Evolutionary conservation across 345 rosid genomes (phyloP).

Genomic region (Gossypium anomalum): DNA sequence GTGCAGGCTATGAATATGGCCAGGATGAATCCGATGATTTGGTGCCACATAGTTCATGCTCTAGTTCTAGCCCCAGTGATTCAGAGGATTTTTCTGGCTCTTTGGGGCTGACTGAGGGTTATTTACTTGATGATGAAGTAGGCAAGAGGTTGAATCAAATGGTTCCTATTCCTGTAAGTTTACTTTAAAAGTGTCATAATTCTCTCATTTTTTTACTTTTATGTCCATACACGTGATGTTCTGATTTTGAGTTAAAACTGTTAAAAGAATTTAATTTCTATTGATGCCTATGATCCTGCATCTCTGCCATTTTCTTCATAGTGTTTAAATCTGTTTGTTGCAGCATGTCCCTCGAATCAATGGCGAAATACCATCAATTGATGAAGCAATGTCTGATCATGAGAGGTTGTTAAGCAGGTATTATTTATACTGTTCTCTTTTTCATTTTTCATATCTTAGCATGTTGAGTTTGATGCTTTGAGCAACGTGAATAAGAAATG

Average conservation of each 20-base stretch:
- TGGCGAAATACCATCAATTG: constrained; percentile 89
- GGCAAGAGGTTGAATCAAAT: constrained; percentile 73
- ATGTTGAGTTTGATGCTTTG: not conserved
- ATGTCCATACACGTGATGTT: not conserved
- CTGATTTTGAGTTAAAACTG: not conserved
- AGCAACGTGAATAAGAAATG: not conserved
- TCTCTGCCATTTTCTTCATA: constrained; percentile 6
- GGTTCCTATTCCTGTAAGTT: constrained; percentile 75
- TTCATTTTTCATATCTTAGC: not conserved
- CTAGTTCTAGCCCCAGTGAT: constrained; percentile 62
- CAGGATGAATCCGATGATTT: constrained; percentile 51
- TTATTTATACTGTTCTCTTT: not conserved
- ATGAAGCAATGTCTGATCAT: constrained; percentile 94
- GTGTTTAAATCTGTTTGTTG: constrained; percentile 14
- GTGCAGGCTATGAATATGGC: constrained; percentile 51
- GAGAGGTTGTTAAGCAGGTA: constrained; percentile 85
- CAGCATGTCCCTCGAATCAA: constrained; percentile 93
- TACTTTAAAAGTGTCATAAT: constrained; percentile 2
- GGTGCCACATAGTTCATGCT: constrained; percentile 47
- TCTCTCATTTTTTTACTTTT: not conserved
- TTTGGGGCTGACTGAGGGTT: constrained; percentile 57
- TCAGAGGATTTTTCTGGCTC: constrained; percentile 56
- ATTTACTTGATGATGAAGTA: constrained; percentile 65
- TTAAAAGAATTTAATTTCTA: not conserved
- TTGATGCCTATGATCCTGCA: not conserved